Evolutionary conservation across 2,329 filamentous ascomycete genomes (phyloP).

Genomic region (Biscogniauxia mediterranea): DNA sequence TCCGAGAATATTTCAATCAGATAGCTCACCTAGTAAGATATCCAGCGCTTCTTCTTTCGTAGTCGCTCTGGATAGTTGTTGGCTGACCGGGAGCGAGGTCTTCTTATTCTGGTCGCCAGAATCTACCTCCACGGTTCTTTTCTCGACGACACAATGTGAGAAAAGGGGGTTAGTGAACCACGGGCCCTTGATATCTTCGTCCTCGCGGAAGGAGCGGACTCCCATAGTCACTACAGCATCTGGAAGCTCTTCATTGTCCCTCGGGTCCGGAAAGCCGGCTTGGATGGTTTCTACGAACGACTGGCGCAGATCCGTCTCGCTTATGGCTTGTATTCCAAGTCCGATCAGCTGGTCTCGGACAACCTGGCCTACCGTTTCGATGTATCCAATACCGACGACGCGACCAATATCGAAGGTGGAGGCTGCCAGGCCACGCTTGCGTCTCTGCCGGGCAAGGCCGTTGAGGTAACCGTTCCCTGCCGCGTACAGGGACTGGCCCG

Average conservation of each 20-base stretch:
- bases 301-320: constrained; percentile 12
- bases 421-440: constrained; percentile 5
- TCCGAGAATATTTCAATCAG: too few relatives aligned
- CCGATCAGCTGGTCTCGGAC: constrained; percentile 3
- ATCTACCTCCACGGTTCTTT: constrained; percentile 3
- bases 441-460: constrained; percentile 4
- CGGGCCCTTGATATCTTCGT: constrained; percentile 15
- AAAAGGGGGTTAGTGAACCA: constrained; percentile 27
- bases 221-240: constrained; percentile 11
- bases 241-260: neutral
- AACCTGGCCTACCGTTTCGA: constrained; percentile 12
- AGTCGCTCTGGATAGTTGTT: constrained; percentile 4
- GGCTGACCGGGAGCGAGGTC: constrained; percentile 1
- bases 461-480: constrained; percentile 8
- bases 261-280: constrained; percentile 8
- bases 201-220: constrained; percentile 4
- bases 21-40: neutral
- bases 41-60: constrained; percentile 7
- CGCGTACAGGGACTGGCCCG: constrained; percentile 10
- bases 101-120: constrained; percentile 6
- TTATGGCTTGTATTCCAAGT: constrained; percentile 7
- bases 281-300: constrained; percentile 15
- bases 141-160: constrained; percentile 19
- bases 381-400: constrained; percentile 19
- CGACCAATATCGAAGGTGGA: constrained; percentile 12